Evolutionary conservation across 345 rosid genomes (phyloP), one percentile per base, ranked within the genome.

Genomic region (Salix purpurea): DNA sequence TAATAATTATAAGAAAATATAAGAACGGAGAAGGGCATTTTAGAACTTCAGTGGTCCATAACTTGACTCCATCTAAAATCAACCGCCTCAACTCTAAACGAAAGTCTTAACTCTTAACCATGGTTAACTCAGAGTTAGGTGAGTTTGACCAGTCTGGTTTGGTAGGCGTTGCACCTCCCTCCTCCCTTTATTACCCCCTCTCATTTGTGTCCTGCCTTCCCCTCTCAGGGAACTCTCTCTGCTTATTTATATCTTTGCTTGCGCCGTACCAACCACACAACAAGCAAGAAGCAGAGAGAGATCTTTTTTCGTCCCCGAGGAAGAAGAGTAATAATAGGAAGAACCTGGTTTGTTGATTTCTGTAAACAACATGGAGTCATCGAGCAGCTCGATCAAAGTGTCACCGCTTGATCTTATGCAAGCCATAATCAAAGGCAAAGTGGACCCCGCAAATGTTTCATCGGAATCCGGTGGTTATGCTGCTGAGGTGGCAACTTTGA

Each of bases 371-470:
- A 77, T 78, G 82, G 71, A 82, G 61, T 19, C 82, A 13, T 65
- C 82, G 10, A 26, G 87, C 12, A 69, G 37, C 58, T 78, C 86
- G 0, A 74, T 89, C 71, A 89, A 86, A 42, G 78, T 87, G 21
- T 92, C 91, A 54, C 94, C 97, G 3, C 76, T 92, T 65, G 98
- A 93, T 86, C 87, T 96, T 34, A 85, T 96, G 91, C 68, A 94
- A 2, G 98, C 98, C 2, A 85, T 96, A 54, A 89, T 96, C 77
- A 88, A 77, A 77, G 95, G 97, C 14, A 89, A 88, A n/a, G 67
- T 84, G 76, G 97, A 90, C 88, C 91, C 88, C 0, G 77, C 90
- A 8, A 91, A 94, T 80, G 83, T 83, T 67, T 93, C 98, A 0
- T 82, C 83, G 1, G 85, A 70, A 21, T 71, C 72, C 21, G 71